Evolutionary conservation across 2,329 filamentous ascomycete species (phyloP).

Genomic region (Fusarium euwallaceae): DNA sequence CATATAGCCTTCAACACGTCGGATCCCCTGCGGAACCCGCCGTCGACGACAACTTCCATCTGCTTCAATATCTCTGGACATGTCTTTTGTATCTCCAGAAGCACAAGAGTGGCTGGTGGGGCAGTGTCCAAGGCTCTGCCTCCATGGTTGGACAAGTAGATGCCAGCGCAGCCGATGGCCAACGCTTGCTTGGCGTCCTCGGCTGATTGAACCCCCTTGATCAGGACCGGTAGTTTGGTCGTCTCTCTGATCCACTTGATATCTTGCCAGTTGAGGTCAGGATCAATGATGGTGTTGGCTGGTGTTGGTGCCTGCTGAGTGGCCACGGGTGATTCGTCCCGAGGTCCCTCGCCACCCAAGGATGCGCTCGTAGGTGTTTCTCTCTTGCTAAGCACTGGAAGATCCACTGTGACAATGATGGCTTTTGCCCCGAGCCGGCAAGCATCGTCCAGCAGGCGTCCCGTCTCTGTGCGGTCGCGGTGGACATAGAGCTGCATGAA

Average conservation of each 20-base stretch:
- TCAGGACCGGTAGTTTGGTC: background rate
- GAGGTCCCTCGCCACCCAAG: background rate
- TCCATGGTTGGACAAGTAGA: background rate
- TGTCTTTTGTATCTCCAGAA: background rate
- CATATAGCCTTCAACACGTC: background rate
- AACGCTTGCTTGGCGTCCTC: background rate
- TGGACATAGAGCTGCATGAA: background rate
- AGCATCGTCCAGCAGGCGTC: background rate
- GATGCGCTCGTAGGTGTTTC: background rate
- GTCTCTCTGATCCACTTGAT: background rate
- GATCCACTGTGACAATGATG: background rate
- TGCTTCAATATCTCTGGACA: background rate
- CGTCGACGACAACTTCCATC: background rate
- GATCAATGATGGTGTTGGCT: background rate
- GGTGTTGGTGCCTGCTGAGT: background rate
- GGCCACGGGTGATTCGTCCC: background rate
- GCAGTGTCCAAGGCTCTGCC: background rate
- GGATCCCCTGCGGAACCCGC: background rate
- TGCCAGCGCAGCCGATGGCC: background rate
- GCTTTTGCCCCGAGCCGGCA: background rate
- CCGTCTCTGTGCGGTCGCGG: background rate
- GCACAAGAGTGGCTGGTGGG: background rate
- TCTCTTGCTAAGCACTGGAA: background rate
- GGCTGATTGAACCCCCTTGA: background rate
- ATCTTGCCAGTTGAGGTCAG: background rate